phyloP scores from a whole-genome alignment of 176 grass and related monocot genomes.

The Paspalum vaginatum region DNA sequence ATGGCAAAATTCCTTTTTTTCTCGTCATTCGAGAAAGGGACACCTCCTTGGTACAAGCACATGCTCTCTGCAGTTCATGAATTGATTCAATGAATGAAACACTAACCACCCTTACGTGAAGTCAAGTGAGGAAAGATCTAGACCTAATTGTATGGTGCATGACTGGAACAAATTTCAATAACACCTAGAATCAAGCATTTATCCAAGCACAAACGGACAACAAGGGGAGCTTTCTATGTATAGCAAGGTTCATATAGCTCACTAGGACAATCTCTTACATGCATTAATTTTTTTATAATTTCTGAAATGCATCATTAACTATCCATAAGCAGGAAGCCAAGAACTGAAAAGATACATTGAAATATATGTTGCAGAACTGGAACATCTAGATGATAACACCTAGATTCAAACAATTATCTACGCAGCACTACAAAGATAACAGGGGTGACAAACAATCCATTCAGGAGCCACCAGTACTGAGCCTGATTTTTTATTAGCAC shows the following conservation, averaged over 20 bases:
- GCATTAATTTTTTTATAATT: too few relatives aligned
- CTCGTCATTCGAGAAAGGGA: neutral
- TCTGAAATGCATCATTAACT: neutral
- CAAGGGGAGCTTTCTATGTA: neutral
- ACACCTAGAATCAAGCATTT: neutral
- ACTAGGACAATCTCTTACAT: neutral
- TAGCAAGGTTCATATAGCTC: neutral
- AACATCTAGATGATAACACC: constrained; percentile 3
- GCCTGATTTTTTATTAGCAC: neutral
- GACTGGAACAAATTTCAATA: constrained; percentile 8
- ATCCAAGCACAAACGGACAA: neutral
- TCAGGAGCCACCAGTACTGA: neutral
- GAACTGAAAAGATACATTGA: neutral
- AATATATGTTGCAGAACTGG: neutral
- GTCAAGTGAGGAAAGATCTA: neutral
- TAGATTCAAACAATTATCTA: neutral
- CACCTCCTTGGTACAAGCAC: neutral
- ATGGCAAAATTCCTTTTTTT: too few relatives aligned
- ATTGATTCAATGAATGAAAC: neutral
- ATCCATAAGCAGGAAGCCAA: neutral
- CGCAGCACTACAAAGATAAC: neutral
- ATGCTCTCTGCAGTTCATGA: neutral
- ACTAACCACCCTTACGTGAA: neutral
- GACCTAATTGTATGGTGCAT: neutral
- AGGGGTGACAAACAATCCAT: neutral